Base-by-base conservation (phyloP, 306 rosid species). In the Vigna angularis region DNA sequence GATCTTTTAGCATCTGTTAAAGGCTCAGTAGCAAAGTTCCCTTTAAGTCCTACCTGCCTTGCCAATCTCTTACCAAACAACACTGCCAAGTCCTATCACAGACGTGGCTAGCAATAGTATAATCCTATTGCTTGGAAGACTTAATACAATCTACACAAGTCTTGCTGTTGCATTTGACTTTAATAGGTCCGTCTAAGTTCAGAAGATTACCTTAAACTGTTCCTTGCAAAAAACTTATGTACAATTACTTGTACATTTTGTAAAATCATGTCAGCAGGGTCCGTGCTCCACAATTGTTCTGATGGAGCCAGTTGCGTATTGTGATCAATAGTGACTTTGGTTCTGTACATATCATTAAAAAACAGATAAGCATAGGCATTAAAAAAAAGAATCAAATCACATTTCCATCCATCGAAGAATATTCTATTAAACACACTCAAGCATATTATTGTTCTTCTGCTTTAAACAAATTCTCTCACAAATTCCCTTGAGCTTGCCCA, bases 1-100 rank as follows among this genome's bases (percentile, higher is more conserved):
- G 1, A 45, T 74, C 85, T 85, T 87, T 85, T 83, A 72, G 84
- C 83, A 85, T 80, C 68, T 79, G n/a, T 48, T 75, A 78, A 85
- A 83, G 84, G 76, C 34, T 78, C 4, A 30, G 34, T 68, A 77
- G 22, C 80, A 79, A 88, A 82, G 82, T 82, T 63, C 72, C 83
- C 87, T 77, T 80, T 83, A 64, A 72, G 76, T 83, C 75, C 74
- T 79, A 82, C 81, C 84, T 36, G 76, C 80, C 87, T 81, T 72
- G 66, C 79, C 80, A 73, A 79, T 80, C 76, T 63, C 74, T 75
- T 40, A 62, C 78, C 66, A 78, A 59, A 75, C 83, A 74, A 59
- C 36, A 18, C 81, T 53, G 55, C 65, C 50, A 45, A 57, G 48
- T 77, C 82, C 69, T 58, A 73, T 75, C 74, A 68, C 11, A 58